phyloP scores from a whole-genome alignment of 129 eudicot genomes.

The Artemisia argyi region DNA sequence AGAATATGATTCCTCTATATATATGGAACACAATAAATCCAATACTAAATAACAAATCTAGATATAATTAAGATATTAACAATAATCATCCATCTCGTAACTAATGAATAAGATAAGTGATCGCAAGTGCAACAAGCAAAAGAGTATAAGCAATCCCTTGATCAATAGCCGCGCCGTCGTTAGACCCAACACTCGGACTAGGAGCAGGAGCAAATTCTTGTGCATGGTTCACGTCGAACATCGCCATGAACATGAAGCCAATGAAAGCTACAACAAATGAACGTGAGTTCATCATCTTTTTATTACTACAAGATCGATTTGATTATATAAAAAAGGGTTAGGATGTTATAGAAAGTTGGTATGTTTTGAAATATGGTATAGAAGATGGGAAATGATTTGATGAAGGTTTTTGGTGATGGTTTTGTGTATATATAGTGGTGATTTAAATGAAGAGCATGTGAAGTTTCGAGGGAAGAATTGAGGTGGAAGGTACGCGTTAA shows the following conservation, averaged over 20 bases:
- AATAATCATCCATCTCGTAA: neutral
- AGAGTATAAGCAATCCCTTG: slow-evolving; percentile 71
- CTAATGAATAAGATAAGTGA: slow-evolving; percentile 63
- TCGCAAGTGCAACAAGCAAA: slow-evolving; percentile 55
- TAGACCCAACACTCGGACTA: slow-evolving; percentile 24
- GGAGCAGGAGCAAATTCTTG: slow-evolving; percentile 44
- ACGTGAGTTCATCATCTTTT: slow-evolving; percentile 29
- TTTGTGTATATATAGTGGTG: slow-evolving; percentile 19
- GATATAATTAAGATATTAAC: neutral
- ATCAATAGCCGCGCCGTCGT: slow-evolving; percentile 60
- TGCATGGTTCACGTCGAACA: slow-evolving; percentile 31
- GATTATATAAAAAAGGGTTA: neutral
- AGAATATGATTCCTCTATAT: neutral
- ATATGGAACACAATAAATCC: slow-evolving; percentile 5
- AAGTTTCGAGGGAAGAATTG: slow-evolving; percentile 1
- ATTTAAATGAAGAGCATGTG: neutral
- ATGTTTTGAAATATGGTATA: neutral
- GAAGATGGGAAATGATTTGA: neutral
- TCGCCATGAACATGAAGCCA: slow-evolving; percentile 43
- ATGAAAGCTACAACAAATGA: slow-evolving; percentile 29
- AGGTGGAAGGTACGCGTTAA: slow-evolving; percentile 34
- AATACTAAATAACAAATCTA: neutral
- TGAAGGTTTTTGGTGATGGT: slow-evolving; percentile 12
- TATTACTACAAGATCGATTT: neutral
- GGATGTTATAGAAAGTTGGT: slow-evolving; percentile 1